Base-by-base conservation (phyloP, 805 yeast genomes). In the Cyberlindnera amylophila region DNA sequence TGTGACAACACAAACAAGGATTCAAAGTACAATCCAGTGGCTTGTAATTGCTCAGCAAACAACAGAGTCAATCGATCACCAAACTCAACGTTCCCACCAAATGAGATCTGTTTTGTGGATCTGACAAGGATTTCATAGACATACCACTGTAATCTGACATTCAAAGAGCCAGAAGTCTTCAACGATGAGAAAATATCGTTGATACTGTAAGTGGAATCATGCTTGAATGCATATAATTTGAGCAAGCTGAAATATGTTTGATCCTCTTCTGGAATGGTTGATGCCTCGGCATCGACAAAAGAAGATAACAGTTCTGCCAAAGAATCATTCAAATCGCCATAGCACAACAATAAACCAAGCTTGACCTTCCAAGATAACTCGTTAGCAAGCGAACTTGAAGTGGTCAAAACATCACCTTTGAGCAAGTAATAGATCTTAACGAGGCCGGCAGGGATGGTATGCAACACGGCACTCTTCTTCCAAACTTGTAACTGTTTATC, bases 301-400 rank as follows among this genome's bases (percentile, higher is more conserved):
- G 57, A 52, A 2, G 56, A 41, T 1, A 75, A 46, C 3, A 65
- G 52, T 8, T 61, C 62, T 12, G 62, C 44, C 3, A 74, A 46
- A 4, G 63, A 34, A 29, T 57, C 59, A 45, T 67, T 70, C 15
- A 67, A 50, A 47, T 75, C 73, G 8, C 86, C 87, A 61, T 81
- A 90, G 55, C 76, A 77, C n/a, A 89, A 52, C 15, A 70, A 58
- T 41, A 86, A 50, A 1, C 80, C 77, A 26, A 90, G 67, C 18
- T 75, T 69, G 26, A 82, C 67, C 44, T 75, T 70, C 95, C 96
- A 86, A 13, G 82, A 73, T 23, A 85, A 67, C 2, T 71, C 76
- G 3, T 63, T 64, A 3, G 63, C 64, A 17, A 65, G 55, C 21
- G 51, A 39, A 6, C 54, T 51, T 6, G 30, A 27, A 5, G 52